Evolutionary conservation across 345 rosid genomes (phyloP).

Genomic region (Clausena lansium): DNA sequence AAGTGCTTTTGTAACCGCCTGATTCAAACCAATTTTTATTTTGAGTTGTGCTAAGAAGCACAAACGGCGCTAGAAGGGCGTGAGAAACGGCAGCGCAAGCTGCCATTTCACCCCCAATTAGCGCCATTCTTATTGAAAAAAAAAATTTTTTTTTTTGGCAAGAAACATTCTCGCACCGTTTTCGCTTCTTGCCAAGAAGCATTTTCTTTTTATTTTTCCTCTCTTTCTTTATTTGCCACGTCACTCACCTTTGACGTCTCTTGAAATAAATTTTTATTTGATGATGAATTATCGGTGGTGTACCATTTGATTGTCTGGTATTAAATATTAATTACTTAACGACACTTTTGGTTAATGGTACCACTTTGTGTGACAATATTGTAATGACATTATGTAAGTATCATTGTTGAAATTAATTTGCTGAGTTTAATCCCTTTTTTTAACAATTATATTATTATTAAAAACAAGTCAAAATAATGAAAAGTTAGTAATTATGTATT

Average conservation of each 20-base stretch:
- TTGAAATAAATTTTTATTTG: not conserved
- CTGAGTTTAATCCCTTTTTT: not conserved
- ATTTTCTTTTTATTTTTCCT: too few relatives aligned
- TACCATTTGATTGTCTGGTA: too few relatives aligned
- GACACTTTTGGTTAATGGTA: not conserved
- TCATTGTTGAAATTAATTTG: not conserved
- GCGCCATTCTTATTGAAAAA: too few relatives aligned
- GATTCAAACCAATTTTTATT: conserved; percentile 17
- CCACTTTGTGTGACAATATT: not conserved
- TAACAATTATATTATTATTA: too few relatives aligned
- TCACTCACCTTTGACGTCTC: not conserved
- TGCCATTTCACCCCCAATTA: too few relatives aligned
- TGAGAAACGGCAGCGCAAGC: too few relatives aligned
- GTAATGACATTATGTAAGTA: not conserved
- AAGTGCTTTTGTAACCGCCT: conserved; percentile 2
- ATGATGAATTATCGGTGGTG: too few relatives aligned
- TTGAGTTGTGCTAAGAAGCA: too few relatives aligned
- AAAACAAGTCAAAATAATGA: not conserved
- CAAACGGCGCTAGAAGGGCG: too few relatives aligned
- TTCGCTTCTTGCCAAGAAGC: too few relatives aligned
- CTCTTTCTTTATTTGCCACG: not conserved
- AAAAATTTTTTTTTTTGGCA: too few relatives aligned
- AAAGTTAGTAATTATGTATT: not conserved
- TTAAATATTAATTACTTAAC: not conserved
- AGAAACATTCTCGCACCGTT: too few relatives aligned